Evolutionary conservation across 225 moss, liverwort and hornwort species (phyloP), one percentile per base, ranked within the genome.

Genomic region (Thuidium tamariscinum): DNA sequence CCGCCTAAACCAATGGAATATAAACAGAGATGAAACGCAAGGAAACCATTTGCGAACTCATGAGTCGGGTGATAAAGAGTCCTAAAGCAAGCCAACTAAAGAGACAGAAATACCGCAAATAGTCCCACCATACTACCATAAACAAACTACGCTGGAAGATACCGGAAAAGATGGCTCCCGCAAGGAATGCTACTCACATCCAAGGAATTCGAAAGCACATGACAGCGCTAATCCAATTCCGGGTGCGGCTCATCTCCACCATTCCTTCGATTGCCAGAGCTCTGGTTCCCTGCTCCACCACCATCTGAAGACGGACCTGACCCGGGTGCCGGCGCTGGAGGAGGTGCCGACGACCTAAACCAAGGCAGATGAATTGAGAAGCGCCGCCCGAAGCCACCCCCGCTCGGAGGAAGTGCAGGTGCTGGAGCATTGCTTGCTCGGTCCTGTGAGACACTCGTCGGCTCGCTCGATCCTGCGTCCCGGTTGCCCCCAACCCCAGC

Each of bases 301-400:
- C 93, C 91, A 51, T 87, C 94, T 48, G 95, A 90, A 13, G 84
- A 51, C 29, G 95, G 90, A 74, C 94, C 98, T 77, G 97, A 90
- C 18, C 90, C 88, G 52, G 95, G 91, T 16, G 97, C 89, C 7
- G 93, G 87, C 10, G 93, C 89, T 22, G 93, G 86, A 39, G 96
- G 83, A 41, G 88, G 91, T 27, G 93, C 30, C 1, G 95, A 84
- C 5, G 95, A 90, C 49, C 97, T 91, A 54, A 97, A 95, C 97
- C 97, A 99, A 29, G 97, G 96, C 76, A 97, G 88, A 88, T 96
- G 94, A 68, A 97, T 94, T 21, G 96, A 95, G 65, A 97, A 92
- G 71, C 97, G 94, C 78, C 97, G 94, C 39, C 93, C 92, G 13
- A 92, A 64, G 62, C 91, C 90, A 67, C 88, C 91, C 60, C 94